Conservation (phyloP, 768 basidiomycete species). For the Hypholoma fasciculare region DNA sequence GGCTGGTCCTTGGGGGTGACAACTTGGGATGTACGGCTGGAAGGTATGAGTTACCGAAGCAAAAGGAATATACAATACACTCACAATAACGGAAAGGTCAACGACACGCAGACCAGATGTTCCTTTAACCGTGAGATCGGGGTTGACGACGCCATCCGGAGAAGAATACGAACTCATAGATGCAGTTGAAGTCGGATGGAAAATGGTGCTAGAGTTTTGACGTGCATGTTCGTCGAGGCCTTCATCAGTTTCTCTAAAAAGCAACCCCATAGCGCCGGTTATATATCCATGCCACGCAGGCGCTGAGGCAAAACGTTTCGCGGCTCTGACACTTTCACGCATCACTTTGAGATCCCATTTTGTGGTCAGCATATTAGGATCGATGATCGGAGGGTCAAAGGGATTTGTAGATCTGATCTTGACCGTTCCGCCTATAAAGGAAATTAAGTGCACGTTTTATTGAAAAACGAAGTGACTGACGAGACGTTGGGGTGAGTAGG, state of each 20-base stretch:
- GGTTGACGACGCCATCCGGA: conserved; percentile 30
- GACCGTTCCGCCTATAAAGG: conserved; percentile 32
- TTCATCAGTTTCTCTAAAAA: conserved; percentile 14
- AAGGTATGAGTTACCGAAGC: not conserved
- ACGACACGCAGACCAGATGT: conserved; percentile 32
- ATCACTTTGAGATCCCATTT: conserved; percentile 27
- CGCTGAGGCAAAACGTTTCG: conserved; percentile 20
- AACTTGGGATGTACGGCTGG: conserved; percentile 26
- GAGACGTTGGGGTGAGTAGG: conserved; percentile 33
- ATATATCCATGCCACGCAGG: conserved; percentile 29
- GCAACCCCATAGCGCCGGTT: conserved; percentile 16
- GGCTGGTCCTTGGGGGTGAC: conserved; percentile 34
- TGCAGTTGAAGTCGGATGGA: conserved; percentile 31
- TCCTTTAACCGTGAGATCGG: conserved; percentile 31
- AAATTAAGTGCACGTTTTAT: not conserved
- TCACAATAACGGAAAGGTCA: conserved; percentile 35
- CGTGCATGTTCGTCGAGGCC: conserved; percentile 28
- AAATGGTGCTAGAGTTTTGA: conserved; percentile 18
- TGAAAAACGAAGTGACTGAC: conserved; percentile 18
- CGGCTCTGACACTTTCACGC: conserved; percentile 22
- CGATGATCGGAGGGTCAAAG: conserved; percentile 47
- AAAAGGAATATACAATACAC: conserved; percentile 7
- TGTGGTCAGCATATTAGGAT: conserved; percentile 43
- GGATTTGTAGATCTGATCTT: conserved; percentile 42
- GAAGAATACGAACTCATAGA: conserved; percentile 23